Evolutionary conservation across 129 eudicot species (phyloP).

Genomic region (Helichrysum umbraculigerum): DNA sequence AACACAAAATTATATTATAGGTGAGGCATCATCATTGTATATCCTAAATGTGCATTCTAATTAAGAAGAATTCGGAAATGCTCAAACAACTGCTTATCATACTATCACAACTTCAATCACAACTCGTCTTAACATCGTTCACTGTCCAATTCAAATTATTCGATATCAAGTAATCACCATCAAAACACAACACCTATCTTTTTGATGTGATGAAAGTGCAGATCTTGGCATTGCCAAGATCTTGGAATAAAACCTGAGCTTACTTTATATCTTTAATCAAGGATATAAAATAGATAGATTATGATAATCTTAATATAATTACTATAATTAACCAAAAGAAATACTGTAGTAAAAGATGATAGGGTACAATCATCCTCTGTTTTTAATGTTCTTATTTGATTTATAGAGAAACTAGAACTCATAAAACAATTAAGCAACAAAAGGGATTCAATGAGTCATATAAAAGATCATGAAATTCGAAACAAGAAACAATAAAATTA

Average conservation of each 20-base stretch:
- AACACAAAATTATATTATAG: neutral
- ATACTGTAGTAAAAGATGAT: neutral
- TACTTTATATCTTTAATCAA: too few relatives aligned
- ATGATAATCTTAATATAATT: neutral
- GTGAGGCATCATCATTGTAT: neutral
- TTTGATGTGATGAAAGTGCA: too few relatives aligned
- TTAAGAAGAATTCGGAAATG: too few relatives aligned
- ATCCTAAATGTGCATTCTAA: too few relatives aligned
- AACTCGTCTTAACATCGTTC: neutral
- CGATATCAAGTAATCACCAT: neutral
- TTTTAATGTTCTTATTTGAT: neutral
- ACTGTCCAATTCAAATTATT: too few relatives aligned
- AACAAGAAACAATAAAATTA: neutral
- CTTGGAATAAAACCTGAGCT: too few relatives aligned
- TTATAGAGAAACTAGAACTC: neutral
- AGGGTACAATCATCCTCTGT: constrained; percentile 7
- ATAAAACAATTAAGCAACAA: constrained; percentile 8
- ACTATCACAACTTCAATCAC: neutral
- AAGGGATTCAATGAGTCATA: neutral
- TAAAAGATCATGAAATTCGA: neutral
- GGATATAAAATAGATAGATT: too few relatives aligned
- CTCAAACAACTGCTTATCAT: neutral
- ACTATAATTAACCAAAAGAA: too few relatives aligned
- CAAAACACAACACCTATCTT: neutral
- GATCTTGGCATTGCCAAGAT: too few relatives aligned